Evolutionary conservation across 805 yeast species (phyloP).

Genomic region (Metschnikowia drakensbergensis): DNA sequence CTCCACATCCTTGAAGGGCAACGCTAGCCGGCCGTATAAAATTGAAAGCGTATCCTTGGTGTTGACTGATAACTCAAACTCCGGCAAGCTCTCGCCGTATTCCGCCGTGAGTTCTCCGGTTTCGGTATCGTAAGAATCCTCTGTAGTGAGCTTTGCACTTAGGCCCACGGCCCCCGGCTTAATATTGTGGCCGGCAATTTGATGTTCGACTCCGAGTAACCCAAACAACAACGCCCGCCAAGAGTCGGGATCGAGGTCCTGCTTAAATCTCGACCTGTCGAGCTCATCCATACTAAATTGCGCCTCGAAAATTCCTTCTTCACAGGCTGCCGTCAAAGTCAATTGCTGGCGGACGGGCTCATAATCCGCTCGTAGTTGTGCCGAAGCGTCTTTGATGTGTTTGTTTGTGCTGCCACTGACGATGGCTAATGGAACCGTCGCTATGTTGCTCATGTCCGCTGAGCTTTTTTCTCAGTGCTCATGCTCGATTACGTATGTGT

Average conservation of each 20-base stretch:
- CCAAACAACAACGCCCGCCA: conserved; percentile 18
- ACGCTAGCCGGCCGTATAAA: conserved; percentile 10
- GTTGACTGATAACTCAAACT: conserved; percentile 11
- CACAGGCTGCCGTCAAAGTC: conserved; percentile 15
- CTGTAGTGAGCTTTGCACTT: conserved; percentile 23
- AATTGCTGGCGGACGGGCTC: background rate
- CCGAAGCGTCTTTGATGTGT: conserved; percentile 9
- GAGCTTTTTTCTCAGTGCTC: conserved; percentile 1
- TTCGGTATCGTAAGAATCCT: conserved; percentile 21
- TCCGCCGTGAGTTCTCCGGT: conserved; percentile 24
- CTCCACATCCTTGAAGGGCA: conserved; percentile 9
- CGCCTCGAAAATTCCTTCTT: conserved; percentile 17
- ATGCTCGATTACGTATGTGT: background rate
- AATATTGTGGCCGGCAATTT: too few species aligned
- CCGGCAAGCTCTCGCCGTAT: conserved; percentile 15
- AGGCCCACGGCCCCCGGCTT: conserved; percentile 5
- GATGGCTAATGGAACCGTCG: conserved; percentile 9
- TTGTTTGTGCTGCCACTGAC: conserved; percentile 4
- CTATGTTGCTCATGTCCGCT: conserved; percentile 1
- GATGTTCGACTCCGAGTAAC: background rate
- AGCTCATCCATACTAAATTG: conserved; percentile 6
- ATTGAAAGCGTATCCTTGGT: conserved; percentile 12
- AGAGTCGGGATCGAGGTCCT: conserved; percentile 11
- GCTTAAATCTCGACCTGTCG: conserved; percentile 8
- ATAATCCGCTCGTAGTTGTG: conserved; percentile 8